phyloP scores from a whole-genome alignment of 257 asterid genomes.

The Nicotiana noctiflora region DNA sequence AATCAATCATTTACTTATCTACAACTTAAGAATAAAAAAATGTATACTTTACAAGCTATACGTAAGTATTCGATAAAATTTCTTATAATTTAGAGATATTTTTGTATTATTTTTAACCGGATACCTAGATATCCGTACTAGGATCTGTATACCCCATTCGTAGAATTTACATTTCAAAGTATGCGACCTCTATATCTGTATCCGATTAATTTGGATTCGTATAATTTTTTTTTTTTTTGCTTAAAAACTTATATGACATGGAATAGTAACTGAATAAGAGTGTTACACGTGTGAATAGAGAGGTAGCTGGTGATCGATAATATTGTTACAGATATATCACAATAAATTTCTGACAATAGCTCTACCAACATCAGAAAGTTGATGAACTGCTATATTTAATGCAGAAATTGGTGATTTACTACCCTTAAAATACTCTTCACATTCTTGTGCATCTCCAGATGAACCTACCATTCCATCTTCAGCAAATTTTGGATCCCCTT shows the following conservation, averaged over 20 bases:
- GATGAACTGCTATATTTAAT: conserved; percentile 19
- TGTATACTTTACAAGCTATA: no score
- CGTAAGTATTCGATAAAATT: no score
- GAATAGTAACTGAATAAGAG: neutral
- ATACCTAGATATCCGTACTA: no score
- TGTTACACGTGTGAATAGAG: neutral
- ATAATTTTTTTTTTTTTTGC: no score
- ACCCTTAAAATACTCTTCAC: conserved; percentile 14
- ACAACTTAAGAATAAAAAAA: no score
- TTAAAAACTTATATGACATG: no score
- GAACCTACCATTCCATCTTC: conserved; percentile 23
- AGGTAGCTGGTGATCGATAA: neutral
- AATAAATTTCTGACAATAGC: conserved; percentile 35
- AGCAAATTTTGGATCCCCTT: conserved; percentile 30
- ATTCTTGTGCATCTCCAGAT: conserved; percentile 15
- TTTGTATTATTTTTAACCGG: no score
- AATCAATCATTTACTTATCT: no score
- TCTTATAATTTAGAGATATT: no score
- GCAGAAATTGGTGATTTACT: conserved; percentile 12
- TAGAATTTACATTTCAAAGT: no score
- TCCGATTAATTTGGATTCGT: no score
- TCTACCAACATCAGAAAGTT: conserved; percentile 35
- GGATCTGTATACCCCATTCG: rapidly evolving
- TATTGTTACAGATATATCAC: conserved; percentile 1
- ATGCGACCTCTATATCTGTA: no score